Base-by-base conservation (phyloP, 352 stramenopile genomes). In the Pythium sp. region DNA sequence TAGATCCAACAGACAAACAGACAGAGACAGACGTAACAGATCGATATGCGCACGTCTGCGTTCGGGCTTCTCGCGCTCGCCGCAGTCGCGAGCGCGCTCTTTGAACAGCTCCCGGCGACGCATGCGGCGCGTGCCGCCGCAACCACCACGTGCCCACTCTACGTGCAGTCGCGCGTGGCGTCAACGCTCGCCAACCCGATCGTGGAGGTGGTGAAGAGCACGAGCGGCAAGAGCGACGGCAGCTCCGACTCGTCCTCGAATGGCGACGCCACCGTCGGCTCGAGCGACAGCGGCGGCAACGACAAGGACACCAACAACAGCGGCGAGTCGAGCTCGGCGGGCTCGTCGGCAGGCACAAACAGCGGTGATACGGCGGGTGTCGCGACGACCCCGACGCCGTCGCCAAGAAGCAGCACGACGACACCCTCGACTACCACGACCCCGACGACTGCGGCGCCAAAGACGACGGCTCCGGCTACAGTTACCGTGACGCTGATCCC, bases 171-270 rank as follows among this genome's bases (percentile, higher is more conserved):
- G 28, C 34, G 68, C 38, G 77, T 86, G 18, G 72, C 75, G 56
- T 93, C 85, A 28, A 91, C 85, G 62, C 80, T 93, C 24, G 72
- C 71, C 34, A 73, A 84, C 59, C 84, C 82, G 63, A 84, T 87
- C 47, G 85, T 74, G 11, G 77, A 83, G 56, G 49, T 84, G 24
- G 71, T 83, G 18, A 72, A 66, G 34, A 61, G 43, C 56, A 75
- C 72, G 11, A 67, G 68, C 24, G 74, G 62, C 43, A 68, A 58
- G 41, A 70, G 58, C 7, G 71, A 58, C 65, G 58, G 30, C 47
- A 82, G 75, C 32, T 77, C 72, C 3, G 72, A 67, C 57, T 65
- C 62, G n/a, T 68, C 70, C n/a, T 62, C 58, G 24, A 49, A 69
- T 22, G 64, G 53, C n/a, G 72, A 65, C 38, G 24, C 34, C 9